Evolutionary conservation across 768 basidiomycete genomes (phyloP), one percentile per base, ranked within the genome.

Genomic region (Rubroboletus pulcherrimus): DNA sequence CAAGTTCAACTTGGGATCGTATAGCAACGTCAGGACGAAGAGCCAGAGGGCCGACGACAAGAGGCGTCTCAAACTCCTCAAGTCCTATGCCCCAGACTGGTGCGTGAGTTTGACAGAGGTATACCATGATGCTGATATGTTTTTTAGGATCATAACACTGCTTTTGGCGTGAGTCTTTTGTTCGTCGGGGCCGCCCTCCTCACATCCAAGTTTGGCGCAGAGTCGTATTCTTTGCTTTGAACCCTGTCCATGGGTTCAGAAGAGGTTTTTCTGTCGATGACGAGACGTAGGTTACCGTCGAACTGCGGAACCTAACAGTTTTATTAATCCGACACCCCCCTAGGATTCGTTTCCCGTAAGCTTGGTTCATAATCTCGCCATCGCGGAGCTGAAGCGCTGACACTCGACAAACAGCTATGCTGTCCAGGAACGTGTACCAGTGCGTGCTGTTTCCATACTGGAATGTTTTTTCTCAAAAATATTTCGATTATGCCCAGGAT

Each of bases 21-120:
- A 37, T 34, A 39, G 15, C 29, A 61, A 51, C 46, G 42, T 44
- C 33, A 45, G 57, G 7, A 60, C 52, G 15, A 63, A 61, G 56
- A 21, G 21, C 21, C 21, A 21, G 21, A 61, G 26, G 59, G 65
- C 56, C 0, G 60, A 71, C 53, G 62, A 45, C 46, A 64, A 65
- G 58, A 67, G 69, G 55, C 67, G 59, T 11, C 68, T 74, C 55
- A 73, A 75, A 55, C 69, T 89, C 10, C 56, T 89, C 21, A 63
- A 75, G 39, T 86, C 86, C 4, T 91, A 92, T 72, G 79, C 81
- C 24, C 86, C 87, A 0, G 90, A 92, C 63, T 92, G 90, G 89
- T 90, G 57, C 52, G 82, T 63, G 9, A 7, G 40, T 41, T 21
- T n/a, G 42, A 24, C 21, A 37, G 30, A 35, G 21, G 46, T 30